phyloP scores from a whole-genome alignment of 345 rosid species.

The Eucalyptus fibrosa region DNA sequence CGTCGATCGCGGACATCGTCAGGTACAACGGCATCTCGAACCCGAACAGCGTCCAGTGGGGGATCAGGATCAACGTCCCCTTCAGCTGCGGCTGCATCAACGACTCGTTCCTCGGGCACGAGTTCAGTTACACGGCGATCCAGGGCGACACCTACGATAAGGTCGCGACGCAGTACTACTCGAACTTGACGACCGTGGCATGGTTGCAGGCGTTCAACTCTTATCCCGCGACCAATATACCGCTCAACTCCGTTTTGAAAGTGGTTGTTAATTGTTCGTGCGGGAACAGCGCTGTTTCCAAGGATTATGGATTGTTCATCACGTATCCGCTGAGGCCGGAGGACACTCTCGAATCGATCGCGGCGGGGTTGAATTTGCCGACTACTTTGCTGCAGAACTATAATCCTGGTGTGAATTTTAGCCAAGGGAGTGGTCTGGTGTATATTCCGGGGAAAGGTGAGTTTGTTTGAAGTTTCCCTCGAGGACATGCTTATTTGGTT shows the following conservation, averaged over 20 bases:
- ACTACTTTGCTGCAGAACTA: conserved; percentile 31
- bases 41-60: conserved; percentile 17
- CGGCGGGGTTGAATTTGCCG: conserved; percentile 11
- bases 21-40: conserved; percentile 5
- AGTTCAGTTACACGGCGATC: conserved; percentile 13
- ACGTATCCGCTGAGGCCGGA: conserved; percentile 57
- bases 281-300: conserved; percentile 32
- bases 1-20: not conserved
- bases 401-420: conserved; percentile 47
- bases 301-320: conserved; percentile 46
- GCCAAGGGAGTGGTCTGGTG: conserved; percentile 53
- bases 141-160: conserved; percentile 6
- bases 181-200: conserved; percentile 30
- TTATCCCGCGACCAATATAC: conserved; percentile 19
- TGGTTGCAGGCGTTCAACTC: conserved; percentile 17
- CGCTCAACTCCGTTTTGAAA: conserved; percentile 15
- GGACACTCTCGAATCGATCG: conserved; percentile 35
- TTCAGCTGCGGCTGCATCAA: conserved; percentile 62
- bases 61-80: conserved; percentile 37
- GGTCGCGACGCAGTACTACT: conserved; percentile 16
- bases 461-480: not conserved
- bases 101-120: conserved; percentile 38
- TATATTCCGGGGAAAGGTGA: conserved; percentile 64
- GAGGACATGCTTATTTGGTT: not conserved
- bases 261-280: conserved; percentile 81